Base-by-base conservation (phyloP, 768 basidiomycete genomes). In the Calocera cornea region DNA sequence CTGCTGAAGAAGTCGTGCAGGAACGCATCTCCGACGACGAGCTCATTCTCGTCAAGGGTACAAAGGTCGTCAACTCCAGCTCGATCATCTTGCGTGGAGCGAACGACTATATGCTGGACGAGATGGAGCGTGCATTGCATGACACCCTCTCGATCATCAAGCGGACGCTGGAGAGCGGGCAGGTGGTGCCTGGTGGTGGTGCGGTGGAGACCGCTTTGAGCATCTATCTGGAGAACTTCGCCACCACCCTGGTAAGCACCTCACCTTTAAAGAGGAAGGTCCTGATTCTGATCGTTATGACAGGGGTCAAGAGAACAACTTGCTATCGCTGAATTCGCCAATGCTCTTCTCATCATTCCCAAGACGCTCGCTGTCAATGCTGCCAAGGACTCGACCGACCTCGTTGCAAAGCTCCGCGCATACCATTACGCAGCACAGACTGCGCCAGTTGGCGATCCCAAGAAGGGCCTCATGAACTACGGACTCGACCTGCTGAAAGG, bases 21-120 rank as follows among this genome's bases (percentile, higher is more conserved):
- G 94, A 97, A 79, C 84, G 95, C 69, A 93, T 98, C 75, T 88
- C 92, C n/a, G 97, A 99, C 73, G 97, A 99, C 76, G 95, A 99
- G 75, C 83, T 97, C 50, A 98, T 98, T 76, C 80, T 99, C 70
- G 81, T 98, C 80, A 99, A 97, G 80, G 97, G 97, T 1, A 98
- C 95, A 64, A 98, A 95, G 79, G 88, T 93, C 44, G 95, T 98
- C 74, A 94, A 80, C 79, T 95, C 93, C 27, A 83, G 89, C 16
- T 97, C 94, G 22, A 90, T 99, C 73, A 85, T 99, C 68, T 81
- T 99, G 68, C 85, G 97, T 66, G 97, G 97, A 50, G 97, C 97
- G 33, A 99, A 98, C 77, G 97, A 99, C 77, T 97, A 95, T 77
- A 94, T 97, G 90, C 80, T 98, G 72, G 97, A 99, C 76, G 97